Evolutionary conservation across 306 rosid species (phyloP), one percentile per base, ranked within the genome.

Genomic region (Cicer cuneatum): DNA sequence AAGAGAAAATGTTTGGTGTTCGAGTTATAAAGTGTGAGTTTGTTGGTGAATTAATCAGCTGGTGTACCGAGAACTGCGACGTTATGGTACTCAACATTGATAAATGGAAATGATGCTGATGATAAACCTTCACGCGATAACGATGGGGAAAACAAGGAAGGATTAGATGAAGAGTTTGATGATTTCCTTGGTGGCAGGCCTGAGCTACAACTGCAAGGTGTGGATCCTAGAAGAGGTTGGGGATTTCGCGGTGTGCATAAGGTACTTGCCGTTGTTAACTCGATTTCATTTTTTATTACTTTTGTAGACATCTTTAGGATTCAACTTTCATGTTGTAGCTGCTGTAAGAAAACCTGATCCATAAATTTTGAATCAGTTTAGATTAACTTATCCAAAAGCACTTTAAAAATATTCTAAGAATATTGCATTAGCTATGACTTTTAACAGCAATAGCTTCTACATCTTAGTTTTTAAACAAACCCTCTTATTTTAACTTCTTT

Each of bases 161-260:
- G 7, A 1, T 11, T 49, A 8, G 86, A 69, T 66, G 94, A 65
- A 39, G 91, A 77, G 2, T 16, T 84, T 49, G 91, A 83, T 10
- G 80, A 78, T 21, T 63, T 87, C 62, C 85, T 89, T 74, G 89
- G 90, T 75, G 80, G 68, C 6, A 75, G 80, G 72, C 54, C 74
- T 4, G 78, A 78, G 42, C 64, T 79, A 69, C 80, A 83, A 43
- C 90, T 90, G 45, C 99, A 92, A 49, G 83, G 95, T 69, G 99
- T 94, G 69, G 90, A 94, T 85, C 99, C 99, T 8, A 80, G 74
- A 75, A 88, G 76, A 74, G 97, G 99, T 62, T 92, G 99, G 99
- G 89, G 78, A 71, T 94, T 79, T 85, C 97, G 97, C 0, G 99
- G 99, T 58, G 99, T 94, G 65, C 99, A 94, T 81, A 94, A 88